Base-by-base conservation (phyloP, 2,329 filamentous ascomycete genomes). In the Monilinia polystroma region DNA sequence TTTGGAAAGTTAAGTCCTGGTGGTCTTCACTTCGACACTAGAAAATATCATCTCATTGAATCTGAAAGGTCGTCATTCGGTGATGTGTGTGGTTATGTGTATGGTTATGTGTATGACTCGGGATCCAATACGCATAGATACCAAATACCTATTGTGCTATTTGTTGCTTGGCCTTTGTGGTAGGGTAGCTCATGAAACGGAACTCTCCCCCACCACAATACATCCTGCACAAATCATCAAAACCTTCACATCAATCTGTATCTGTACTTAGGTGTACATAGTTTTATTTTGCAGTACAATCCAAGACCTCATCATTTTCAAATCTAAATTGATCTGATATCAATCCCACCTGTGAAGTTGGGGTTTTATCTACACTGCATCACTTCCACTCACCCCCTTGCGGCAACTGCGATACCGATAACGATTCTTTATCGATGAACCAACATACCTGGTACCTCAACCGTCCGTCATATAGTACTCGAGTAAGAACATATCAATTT, bases 341-440 rank as follows among this genome's bases (percentile, higher is more conserved):
- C 10, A 29, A 26, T 35, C 1, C 12, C 26, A 20, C 5, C 45
- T 26, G 20, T 23, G 4, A n/a, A 26, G 4, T 51, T 38, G 10
- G 32, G 23, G 20, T 23, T 49, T 51, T 26, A 23, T 60, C 32
- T 49, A 20, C 29, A 35, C 32, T 49, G n/a, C 58, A 51, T 38
- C 45, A 41, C 29, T 43, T 38, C 29, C 4, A 3, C 45, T 60
- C 29, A 18, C 26, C 58, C 35, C 29, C 20, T 51, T 38, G 45
- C n/a, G 58, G 58, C 47, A 51, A 51, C 45, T 51, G 45, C 58
- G 58, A 62, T 51, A 62, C 56, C 38, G 56, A 66, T 62, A 66
- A 66, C 64, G 47, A 66, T 53, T 66, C 64, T 66, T 66, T 66
- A 62, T 66, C 64, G 18, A 66, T 41, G 49, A 49, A 62, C 52